Percentiles rank a stretch among this genome's conserved stretches.
phyloP scores from a whole-genome alignment of 1,284 basidiomycete species.

The Cerrena zonata region DNA sequence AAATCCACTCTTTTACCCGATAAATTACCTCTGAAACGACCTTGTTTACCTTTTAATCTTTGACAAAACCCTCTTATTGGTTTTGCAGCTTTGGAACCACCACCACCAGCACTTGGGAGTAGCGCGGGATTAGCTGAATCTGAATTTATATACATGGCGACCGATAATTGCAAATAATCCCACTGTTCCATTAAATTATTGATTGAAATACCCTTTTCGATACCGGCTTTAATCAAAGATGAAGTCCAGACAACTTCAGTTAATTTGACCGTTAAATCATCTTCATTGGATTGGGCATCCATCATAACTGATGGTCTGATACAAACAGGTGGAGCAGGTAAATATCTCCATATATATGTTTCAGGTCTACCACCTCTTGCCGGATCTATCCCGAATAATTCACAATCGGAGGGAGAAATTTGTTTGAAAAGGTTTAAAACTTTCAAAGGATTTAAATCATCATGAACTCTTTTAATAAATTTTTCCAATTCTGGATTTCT shows the following conservation, averaged over 20 bases:
- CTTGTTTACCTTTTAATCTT: slow-evolving; percentile 97
- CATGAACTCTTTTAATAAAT: slow-evolving; percentile 83
- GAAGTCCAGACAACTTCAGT: slow-evolving; percentile 97
- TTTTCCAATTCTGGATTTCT: slow-evolving; percentile 82
- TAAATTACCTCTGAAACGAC: slow-evolving; percentile 96
- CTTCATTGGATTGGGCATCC: slow-evolving; percentile 96
- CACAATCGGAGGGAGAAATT: slow-evolving; percentile 80
- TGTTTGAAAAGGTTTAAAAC: slow-evolving; percentile 90
- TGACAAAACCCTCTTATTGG: slow-evolving; percentile 97
- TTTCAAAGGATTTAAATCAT: slow-evolving; percentile 93
- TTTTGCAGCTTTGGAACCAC: slow-evolving; percentile 81
- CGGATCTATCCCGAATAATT: slow-evolving; percentile 87
- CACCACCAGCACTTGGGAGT: slow-evolving; percentile 93
- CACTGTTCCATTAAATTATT: slow-evolving; percentile 96
- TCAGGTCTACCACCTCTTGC: slow-evolving; percentile 89
- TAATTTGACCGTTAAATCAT: slow-evolving; percentile 95
- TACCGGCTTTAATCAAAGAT: slow-evolving; percentile 88
- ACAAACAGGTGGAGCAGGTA: slow-evolving; percentile 95
- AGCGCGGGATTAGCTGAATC: too few relatives aligned
- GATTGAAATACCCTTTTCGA: slow-evolving; percentile 85
- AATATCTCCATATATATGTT: slow-evolving; percentile 98
- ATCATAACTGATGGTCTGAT: slow-evolving; percentile 96
- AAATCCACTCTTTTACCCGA: slow-evolving; percentile 99
- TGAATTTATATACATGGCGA: slow-evolving; percentile 99
- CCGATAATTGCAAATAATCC: slow-evolving; percentile 92